Conservation (phyloP, 805 yeast species). For the Candida jianshihensis region DNA sequence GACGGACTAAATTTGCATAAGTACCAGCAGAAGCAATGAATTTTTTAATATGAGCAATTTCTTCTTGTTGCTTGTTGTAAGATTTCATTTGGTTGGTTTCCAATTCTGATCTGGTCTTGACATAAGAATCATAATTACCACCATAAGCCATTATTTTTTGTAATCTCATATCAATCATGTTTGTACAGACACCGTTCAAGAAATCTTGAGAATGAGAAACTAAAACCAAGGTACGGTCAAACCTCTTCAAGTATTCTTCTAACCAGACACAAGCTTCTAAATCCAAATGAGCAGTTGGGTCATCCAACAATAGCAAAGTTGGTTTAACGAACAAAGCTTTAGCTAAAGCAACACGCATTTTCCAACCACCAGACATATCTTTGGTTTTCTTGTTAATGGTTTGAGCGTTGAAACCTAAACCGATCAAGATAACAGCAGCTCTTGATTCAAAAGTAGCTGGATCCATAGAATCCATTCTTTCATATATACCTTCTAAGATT, state of each 20-base stretch:
- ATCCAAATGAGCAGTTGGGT: conserved; percentile 99
- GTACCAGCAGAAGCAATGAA: conserved; percentile 99
- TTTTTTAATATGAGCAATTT: conserved; percentile 95
- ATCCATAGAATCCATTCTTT: conserved; percentile 93
- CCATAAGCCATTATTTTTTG: conserved; percentile 73
- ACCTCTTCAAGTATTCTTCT: conserved; percentile 93
- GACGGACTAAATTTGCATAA: conserved; percentile 95
- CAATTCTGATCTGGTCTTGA: conserved; percentile 87
- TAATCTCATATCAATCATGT: conserved; percentile 96
- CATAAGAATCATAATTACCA: conserved; percentile 97
- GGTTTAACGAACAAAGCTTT: conserved; percentile 98
- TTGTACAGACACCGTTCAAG: conserved; percentile 96
- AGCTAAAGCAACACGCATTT: conserved; percentile 98
- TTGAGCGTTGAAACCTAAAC: conserved; percentile 88
- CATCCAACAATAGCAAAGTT: conserved; percentile 87
- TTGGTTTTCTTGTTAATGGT: conserved; percentile 92
- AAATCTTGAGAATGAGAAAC: conserved; percentile 99
- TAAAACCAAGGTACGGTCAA: conserved; percentile 86
- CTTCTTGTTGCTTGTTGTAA: conserved; percentile 96
- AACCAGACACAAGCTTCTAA: conserved; percentile 99
- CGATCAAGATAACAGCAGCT: conserved; percentile 91
- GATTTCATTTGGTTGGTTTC: conserved; percentile 98
- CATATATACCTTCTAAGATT: conserved; percentile 80
- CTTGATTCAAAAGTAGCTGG: conserved; percentile 93
- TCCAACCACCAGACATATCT: conserved; percentile 99